These are phyloP conservation scores for Phytophthora pini DNA, from an alignment of 352 stramenopile species.

Conservation along the genomic window DNA sequence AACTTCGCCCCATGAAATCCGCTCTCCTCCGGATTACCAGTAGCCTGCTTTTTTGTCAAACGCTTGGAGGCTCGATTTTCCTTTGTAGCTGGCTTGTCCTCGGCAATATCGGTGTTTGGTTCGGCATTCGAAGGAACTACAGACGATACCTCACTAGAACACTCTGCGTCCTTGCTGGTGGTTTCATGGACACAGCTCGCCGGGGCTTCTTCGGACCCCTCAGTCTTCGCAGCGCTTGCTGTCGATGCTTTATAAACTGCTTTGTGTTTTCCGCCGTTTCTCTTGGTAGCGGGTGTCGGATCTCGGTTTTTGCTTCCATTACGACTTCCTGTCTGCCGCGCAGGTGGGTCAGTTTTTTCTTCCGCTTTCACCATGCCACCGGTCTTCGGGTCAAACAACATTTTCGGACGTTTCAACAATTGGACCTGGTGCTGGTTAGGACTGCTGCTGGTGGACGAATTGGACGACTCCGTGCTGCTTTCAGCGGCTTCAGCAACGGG, in stretches of 20 bases:
- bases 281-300: neutral
- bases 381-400: conserved; percentile 80
- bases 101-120: neutral
- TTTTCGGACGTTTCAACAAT: conserved; percentile 69
- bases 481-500: conserved; percentile 4
- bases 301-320: conserved; percentile 12
- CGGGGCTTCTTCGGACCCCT: neutral
- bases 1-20: conserved; percentile 2
- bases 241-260: conserved; percentile 11
- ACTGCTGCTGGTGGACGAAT: conserved; percentile 25
- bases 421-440: conserved; percentile 42
- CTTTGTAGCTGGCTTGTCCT: neutral
- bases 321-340: conserved; percentile 15
- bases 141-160: conserved; percentile 1
- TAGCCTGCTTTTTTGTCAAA: no score
- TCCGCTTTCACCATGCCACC: conserved; percentile 60
- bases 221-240: conserved; percentile 3
- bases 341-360: conserved; percentile 15
- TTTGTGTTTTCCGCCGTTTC: conserved; percentile 3
- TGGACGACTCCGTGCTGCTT: conserved; percentile 25
- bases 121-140: conserved; percentile 8
- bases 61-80: conserved; percentile 2
- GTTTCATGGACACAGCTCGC: conserved; percentile 4
- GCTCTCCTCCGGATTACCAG: conserved; percentile 1
- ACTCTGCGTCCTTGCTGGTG: conserved; percentile 2